These are phyloP conservation scores for Xylariomycetidae sp. DNA, from an alignment of 2,329 filamentous ascomycete genomes.

Conservation along the genomic window DNA sequence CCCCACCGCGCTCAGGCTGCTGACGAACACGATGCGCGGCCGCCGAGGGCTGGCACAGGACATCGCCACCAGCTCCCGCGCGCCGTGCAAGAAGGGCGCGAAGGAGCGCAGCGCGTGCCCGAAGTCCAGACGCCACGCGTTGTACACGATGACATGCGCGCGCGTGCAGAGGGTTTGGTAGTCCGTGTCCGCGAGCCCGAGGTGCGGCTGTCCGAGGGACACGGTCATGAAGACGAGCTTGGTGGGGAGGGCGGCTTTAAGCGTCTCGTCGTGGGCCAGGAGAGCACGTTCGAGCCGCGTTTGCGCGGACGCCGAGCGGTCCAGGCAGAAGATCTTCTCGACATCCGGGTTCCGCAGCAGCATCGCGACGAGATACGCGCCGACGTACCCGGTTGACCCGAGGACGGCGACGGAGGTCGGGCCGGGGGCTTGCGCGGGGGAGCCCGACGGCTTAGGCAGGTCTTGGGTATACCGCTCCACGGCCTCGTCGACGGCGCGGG, in stretches of 20 bases:
- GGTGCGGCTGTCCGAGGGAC: slow-evolving; percentile 3
- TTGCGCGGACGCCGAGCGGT: slow-evolving; percentile 2
- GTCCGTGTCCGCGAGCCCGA: slow-evolving; percentile 3
- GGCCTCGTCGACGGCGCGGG: slow-evolving; percentile 1
- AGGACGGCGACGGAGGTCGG: slow-evolving; percentile 6
- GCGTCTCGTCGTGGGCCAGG: not conserved
- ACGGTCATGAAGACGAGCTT: slow-evolving; percentile 6
- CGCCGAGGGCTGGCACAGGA: not conserved
- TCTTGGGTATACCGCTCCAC: slow-evolving; percentile 1
- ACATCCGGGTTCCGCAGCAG: slow-evolving; percentile 2
- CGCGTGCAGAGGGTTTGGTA: slow-evolving; percentile 4
- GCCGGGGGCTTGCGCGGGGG: not conserved
- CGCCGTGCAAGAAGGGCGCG: slow-evolving; percentile 7
- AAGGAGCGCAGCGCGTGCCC: slow-evolving; percentile 10
- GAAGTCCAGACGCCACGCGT: slow-evolving; percentile 16
- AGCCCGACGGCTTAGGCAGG: slow-evolving; percentile 1
- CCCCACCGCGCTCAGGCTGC: not conserved
- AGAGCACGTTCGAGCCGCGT: slow-evolving; percentile 1
- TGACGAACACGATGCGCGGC: slow-evolving; percentile 13
- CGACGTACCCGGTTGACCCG: slow-evolving; percentile 13
- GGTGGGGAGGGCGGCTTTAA: not conserved
- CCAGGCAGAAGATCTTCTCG: slow-evolving; percentile 6
- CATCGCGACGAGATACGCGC: slow-evolving; percentile 3
- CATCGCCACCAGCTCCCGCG: slow-evolving; percentile 16
- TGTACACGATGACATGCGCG: slow-evolving; percentile 12